Base-by-base conservation (phyloP, 139 green algal genomes). In the Chlamydomonas sphaeroides region DNA sequence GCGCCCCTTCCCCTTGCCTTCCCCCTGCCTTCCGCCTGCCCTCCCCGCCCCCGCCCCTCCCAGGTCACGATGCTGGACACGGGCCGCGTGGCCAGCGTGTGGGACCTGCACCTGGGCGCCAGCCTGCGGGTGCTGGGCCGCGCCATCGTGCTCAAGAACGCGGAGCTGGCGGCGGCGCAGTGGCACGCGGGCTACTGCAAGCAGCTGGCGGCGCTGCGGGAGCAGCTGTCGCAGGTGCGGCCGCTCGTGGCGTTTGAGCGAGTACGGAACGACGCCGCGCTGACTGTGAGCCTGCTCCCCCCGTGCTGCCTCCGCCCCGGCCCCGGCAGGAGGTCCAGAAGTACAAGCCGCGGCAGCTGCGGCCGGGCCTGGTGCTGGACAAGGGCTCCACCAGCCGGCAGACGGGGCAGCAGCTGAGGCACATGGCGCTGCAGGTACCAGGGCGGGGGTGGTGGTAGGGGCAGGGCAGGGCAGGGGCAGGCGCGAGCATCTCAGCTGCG, bases 71-170 rank as follows among this genome's bases (percentile, higher is more conserved):
- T 80, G 20, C 38, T 28, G 1, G 74, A 80, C 28, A 80, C 39
- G 30, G 33, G 23, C 26, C 74, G 74, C 8, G 59, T 39, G 3
- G 74, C 63, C 2, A 63, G 53, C 33, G 36, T 73, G 76, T 83
- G 76, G 76, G 76, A 83, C 63, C 76, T 83, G n/a, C 76, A 83
- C 32, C 62, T 83, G n/a, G 76, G 76, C 11, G 63, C 76, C 0
- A 23, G 42, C 32, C 42, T 83, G 76, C 63, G 45, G 45, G 45
- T 83, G 33, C 62, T 83, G 45, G 76, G 76, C 7, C 42, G 45
- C 0, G 42, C 20, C 33, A 45, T 83, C 45, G 35, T 53, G 26
- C 32, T 83, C 4, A 83, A 83, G 63, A 83, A 83, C 42, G 53
- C 76, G 11, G 63, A 73, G 8, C 76, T 83, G 32, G 76, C 76